Base-by-base conservation (phyloP, 805 yeast genomes). In the Zygotorulaspora sp. region DNA sequence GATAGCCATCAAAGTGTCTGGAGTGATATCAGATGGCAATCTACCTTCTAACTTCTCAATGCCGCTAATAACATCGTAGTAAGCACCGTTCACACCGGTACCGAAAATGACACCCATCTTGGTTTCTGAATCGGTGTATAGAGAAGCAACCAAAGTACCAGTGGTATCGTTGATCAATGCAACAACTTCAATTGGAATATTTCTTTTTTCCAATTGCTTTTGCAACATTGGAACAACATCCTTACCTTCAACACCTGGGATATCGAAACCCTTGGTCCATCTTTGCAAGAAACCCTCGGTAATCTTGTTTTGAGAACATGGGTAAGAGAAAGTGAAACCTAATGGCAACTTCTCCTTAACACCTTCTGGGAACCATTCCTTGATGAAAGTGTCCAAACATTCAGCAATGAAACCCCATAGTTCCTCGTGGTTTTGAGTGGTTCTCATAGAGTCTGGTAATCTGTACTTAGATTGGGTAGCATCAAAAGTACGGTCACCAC, bases 261-360 rank as follows among this genome's bases (percentile, higher is more conserved):
- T 87, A 64, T 90, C 96, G 67, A 85, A 90, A 49, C 97, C 98
- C 70, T 90, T 90, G 47, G 97, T 90, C 97, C 97, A 90, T 65
- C 90, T 77, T 72, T 87, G 96, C 59, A 90, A 75, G 39, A 83
- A 60, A 63, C 97, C 98, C 51, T 75, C 71, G 70, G 86, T 83
- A 63, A 90, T 86, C 44, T 83, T 83, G 50, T 69, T 62, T 67
- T 90, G 98, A 28, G 83, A 70, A 28, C 85, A 83, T 44, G 97
- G 97, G 70, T 81, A 90, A 10, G 94, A 82, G 70, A 90, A 90
- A 25, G 97, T 90, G 76, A 90, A 90, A 33, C 98, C 97, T 56
- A 90, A 73, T 38, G 94, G 89, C 43, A 84, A 65, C 30, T 75
- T 69, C 17, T 66, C 65, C 15, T 72, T 66, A 32, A 74, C 72